Conservation (phyloP, 129 eudicot species). For the Tagetes patula region DNA sequence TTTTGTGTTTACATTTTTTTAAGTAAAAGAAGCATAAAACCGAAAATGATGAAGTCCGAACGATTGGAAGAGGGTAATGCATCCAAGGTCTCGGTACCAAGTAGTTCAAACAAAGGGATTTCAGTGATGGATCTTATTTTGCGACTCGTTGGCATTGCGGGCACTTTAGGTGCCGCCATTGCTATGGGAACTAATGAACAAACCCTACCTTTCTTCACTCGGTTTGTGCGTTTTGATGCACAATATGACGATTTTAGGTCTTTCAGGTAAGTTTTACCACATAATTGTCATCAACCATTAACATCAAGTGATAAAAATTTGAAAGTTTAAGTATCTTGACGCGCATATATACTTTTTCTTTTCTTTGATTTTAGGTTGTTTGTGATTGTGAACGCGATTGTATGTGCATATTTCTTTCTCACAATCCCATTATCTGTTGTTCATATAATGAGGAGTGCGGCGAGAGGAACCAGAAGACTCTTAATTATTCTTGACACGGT, state of each 20-base stretch:
- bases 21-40: neutral
- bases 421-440: slow-evolving; percentile 56
- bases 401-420: slow-evolving; percentile 55
- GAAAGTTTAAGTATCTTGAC: neutral
- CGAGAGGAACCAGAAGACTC: slow-evolving; percentile 40
- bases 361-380: slow-evolving; percentile 45
- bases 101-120: slow-evolving; percentile 45
- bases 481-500: slow-evolving; percentile 65
- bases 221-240: slow-evolving; percentile 46
- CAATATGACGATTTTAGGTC: slow-evolving; percentile 69
- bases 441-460: slow-evolving; percentile 48
- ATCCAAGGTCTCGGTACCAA: slow-evolving; percentile 37
- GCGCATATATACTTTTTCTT: neutral
- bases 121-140: slow-evolving; percentile 60
- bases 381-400: slow-evolving; percentile 58
- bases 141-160: slow-evolving; percentile 52
- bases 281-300: neutral
- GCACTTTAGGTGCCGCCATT: slow-evolving; percentile 66
- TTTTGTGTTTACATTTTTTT: slow-evolving; percentile 12
- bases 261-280: slow-evolving; percentile 45
- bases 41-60: slow-evolving; percentile 36
- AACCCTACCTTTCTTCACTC: slow-evolving; percentile 61
- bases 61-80: slow-evolving; percentile 45
- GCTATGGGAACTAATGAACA: slow-evolving; percentile 80
- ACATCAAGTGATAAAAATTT: neutral